Percentiles rank a stretch among this genome's conserved stretches.
Evolutionary conservation across 1,284 basidiomycete species (phyloP).

Genomic region (Microbotryomycetes sp.): DNA sequence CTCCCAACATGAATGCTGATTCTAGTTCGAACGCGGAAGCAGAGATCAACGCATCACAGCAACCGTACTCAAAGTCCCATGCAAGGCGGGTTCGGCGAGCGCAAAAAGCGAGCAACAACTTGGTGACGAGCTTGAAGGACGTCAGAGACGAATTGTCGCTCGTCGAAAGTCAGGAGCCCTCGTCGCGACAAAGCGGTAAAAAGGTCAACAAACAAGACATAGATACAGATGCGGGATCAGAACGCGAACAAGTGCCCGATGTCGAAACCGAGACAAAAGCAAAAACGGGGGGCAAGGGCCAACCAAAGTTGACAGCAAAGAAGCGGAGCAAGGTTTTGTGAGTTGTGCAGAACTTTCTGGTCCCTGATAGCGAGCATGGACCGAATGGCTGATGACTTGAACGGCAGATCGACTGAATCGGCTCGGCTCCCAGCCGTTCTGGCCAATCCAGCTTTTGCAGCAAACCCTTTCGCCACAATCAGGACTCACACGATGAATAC

Average conservation of each 20-base stretch:
- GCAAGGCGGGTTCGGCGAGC: slow-evolving; percentile 61
- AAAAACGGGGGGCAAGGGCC: slow-evolving; percentile 46
- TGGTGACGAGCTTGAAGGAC: slow-evolving; percentile 54
- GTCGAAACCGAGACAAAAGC: neutral
- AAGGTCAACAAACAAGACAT: neutral
- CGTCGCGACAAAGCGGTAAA: too few relatives aligned
- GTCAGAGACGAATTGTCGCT: slow-evolving; percentile 53
- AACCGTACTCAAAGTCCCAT: slow-evolving; percentile 68
- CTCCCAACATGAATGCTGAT: neutral
- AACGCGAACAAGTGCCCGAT: slow-evolving; percentile 25
- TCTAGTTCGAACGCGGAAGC: too few relatives aligned
- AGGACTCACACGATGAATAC: slow-evolving; percentile 73
- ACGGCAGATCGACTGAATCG: slow-evolving; percentile 55
- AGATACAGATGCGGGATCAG: slow-evolving; percentile 45
- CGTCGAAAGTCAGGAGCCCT: too few relatives aligned
- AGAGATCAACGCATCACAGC: slow-evolving; percentile 53
- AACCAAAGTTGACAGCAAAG: slow-evolving; percentile 51
- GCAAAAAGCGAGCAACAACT: slow-evolving; percentile 52
- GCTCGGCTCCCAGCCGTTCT: slow-evolving; percentile 64
- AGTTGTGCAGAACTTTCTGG: slow-evolving; percentile 38
- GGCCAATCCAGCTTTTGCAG: slow-evolving; percentile 56
- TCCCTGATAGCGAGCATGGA: slow-evolving; percentile 11
- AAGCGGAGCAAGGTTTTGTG: slow-evolving; percentile 65
- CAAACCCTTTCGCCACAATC: slow-evolving; percentile 68
- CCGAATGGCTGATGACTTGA: too few relatives aligned